phyloP scores from a whole-genome alignment of 345 rosid species.

The Pseudoturritis turrita region DNA sequence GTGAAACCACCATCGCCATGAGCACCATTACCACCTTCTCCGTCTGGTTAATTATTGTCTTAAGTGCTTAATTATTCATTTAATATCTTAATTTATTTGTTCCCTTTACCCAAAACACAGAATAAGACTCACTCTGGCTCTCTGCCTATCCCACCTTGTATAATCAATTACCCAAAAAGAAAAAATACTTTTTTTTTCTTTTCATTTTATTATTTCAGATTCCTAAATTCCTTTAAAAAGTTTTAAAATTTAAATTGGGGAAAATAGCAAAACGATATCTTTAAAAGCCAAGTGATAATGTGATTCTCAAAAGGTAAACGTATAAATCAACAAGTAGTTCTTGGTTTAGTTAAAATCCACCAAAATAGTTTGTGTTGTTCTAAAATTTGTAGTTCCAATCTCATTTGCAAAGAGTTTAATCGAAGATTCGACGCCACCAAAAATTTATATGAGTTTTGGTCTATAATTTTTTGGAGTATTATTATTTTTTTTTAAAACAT shows the following conservation, averaged over 20 bases:
- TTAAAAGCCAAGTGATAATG: background rate
- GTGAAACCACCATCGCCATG: conserved; percentile 29
- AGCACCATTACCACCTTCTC: conserved; percentile 18
- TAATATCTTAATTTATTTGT: conserved; percentile 4
- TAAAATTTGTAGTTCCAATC: too few relatives aligned
- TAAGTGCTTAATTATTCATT: conserved; percentile 26
- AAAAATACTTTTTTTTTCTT: background rate
- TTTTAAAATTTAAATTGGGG: background rate
- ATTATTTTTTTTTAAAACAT: too few relatives aligned
- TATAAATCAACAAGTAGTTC: background rate
- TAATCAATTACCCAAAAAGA: background rate
- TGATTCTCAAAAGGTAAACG: background rate
- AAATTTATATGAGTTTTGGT: too few relatives aligned
- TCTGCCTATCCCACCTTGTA: conserved; percentile 18
- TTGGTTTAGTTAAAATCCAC: too few relatives aligned
- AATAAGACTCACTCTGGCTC: conserved; percentile 14
- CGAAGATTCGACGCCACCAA: too few relatives aligned
- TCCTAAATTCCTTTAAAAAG: conserved; percentile 6
- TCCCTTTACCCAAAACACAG: conserved; percentile 28
- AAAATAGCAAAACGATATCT: background rate
- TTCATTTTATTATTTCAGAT: conserved; percentile 1
- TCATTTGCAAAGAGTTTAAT: too few relatives aligned
- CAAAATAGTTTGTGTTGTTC: too few relatives aligned
- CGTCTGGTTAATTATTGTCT: conserved; percentile 21
- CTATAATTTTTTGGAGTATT: too few relatives aligned